Base-by-base conservation (phyloP, 371 early-diverging fungal species). In the Blyttiomyces sp. region DNA sequence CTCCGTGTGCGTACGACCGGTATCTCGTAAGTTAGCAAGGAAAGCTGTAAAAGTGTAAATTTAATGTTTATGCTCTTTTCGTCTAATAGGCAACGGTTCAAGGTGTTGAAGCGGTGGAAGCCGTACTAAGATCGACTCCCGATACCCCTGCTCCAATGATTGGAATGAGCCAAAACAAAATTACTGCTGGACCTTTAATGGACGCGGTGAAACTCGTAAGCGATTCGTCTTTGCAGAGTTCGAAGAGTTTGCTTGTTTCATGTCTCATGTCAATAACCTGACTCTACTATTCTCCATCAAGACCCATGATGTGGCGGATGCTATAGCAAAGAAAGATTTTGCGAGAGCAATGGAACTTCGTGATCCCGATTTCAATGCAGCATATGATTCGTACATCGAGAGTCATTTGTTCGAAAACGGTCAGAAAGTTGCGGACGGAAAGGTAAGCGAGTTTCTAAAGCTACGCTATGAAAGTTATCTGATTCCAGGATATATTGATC, bases 71-170 rank as follows among this genome's bases (percentile, higher is more conserved):
- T 54, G 48, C 30, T n/a, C 23, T 23, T 11, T 36, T 36, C n/a
- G 24, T 32, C 17, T 61, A 24, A 5, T 24, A 73, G 70, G 84
- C 94, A 3, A 97, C 99, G 0, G 83, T 93, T 52, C 94, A 96
- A 70, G 92, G 96, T 36, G 89, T 92, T 16, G 94, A 91, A 71
- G 98, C 99, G 30, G 93, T 97, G n/a, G 91, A 98, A 63, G 93
- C 93, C 3, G 91, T 93, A n/a, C 72, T 92, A 59, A 81, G 83
- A 33, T 82, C 92, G n/a, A 91, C 83, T 13, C 90, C 90, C 2
- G 89, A 86, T 1, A 86, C 85, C 16, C 92, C 94, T 11, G 88
- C 96, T 24, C 88, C 92, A 7, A 86, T 98, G 84, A 95, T 97
- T 57, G 95, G 94, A 23, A 88, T 93, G 79, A 81, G 76, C 43